Conservation (phyloP, 176 grass and related monocot genomes). For the Phoenix dactylifera region DNA sequence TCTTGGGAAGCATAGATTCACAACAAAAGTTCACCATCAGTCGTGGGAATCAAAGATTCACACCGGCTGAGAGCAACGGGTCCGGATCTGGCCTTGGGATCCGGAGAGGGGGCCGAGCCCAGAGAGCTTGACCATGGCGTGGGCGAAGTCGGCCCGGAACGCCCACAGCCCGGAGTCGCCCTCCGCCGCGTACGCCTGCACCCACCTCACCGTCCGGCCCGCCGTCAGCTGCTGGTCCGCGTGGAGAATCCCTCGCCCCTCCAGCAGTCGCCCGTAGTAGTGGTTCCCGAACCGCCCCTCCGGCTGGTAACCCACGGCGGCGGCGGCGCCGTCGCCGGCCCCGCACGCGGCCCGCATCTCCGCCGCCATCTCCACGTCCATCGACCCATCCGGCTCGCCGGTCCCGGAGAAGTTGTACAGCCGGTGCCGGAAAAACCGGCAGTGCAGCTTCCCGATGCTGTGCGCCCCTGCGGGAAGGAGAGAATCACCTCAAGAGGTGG, state of each 20-base stretch:
- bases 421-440: conserved; percentile 42
- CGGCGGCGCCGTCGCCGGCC: conserved; percentile 2
- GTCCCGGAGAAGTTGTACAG: conserved; percentile 39
- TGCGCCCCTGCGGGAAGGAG: conserved; percentile 32
- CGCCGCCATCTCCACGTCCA: conserved; percentile 39
- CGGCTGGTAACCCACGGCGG: conserved; percentile 41
- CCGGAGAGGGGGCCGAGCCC: conserved; percentile 29
- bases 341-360: conserved; percentile 44
- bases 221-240: conserved; percentile 67
- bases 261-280: conserved; percentile 39
- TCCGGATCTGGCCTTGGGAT: conserved; percentile 27
- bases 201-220: conserved; percentile 51
- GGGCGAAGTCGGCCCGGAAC: conserved; percentile 46
- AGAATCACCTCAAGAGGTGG: too few species aligned
- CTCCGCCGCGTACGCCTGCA: conserved; percentile 34
- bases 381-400: conserved; percentile 26
- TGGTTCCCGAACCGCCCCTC: conserved; percentile 42
- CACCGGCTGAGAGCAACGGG: conserved; percentile 13
- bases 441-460: conserved; percentile 55
- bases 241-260: conserved; percentile 34
- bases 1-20: too few species aligned
- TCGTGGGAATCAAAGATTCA: too few species aligned
- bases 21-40: too few species aligned
- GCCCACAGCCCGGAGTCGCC: conserved; percentile 18
- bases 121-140: conserved; percentile 50